These are phyloP conservation scores for Effrenium voratum DNA, from an alignment of 73 alveolate species.

Conservation along the genomic window DNA sequence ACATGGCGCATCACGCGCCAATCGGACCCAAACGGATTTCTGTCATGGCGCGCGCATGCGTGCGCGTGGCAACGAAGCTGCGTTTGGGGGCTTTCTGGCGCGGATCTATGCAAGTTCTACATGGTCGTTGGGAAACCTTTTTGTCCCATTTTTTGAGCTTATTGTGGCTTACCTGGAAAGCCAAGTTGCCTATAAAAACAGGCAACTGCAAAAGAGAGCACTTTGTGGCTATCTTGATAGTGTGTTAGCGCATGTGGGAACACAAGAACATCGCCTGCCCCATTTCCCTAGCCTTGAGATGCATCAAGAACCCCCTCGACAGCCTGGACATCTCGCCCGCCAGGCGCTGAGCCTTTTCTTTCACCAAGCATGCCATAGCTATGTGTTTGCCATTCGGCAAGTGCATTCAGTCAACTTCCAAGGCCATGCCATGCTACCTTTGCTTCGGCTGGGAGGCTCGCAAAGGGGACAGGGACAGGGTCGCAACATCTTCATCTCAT, in stretches of 20 bases:
- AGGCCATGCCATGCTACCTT: too few species aligned
- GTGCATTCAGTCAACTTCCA: not conserved
- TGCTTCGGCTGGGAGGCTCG: not conserved
- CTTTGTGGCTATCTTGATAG: not conserved
- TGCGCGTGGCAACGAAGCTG: too few species aligned
- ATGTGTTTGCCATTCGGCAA: not conserved
- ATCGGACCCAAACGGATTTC: too few species aligned
- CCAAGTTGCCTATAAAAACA: conserved; percentile 37
- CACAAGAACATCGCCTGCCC: not conserved
- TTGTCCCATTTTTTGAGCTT: too few species aligned
- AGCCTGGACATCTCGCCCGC: not conserved
- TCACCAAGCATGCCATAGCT: too few species aligned
- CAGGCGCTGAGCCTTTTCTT: not conserved
- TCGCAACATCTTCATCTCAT: not conserved
- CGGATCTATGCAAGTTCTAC: too few species aligned
- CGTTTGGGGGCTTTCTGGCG: too few species aligned
- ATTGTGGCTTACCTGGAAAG: conserved; percentile 42
- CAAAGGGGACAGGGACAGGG: not conserved
- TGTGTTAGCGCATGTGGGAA: too few species aligned
- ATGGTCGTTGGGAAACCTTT: too few species aligned
- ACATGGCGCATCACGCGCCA: too few species aligned
- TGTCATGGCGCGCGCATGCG: too few species aligned
- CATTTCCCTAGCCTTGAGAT: not conserved
- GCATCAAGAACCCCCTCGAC: not conserved
- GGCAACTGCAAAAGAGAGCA: not conserved